Percentiles rank a stretch among this genome's conserved stretches.
Conservation (phyloP, 208 protist species). For the Novymonas esmeraldas region DNA sequence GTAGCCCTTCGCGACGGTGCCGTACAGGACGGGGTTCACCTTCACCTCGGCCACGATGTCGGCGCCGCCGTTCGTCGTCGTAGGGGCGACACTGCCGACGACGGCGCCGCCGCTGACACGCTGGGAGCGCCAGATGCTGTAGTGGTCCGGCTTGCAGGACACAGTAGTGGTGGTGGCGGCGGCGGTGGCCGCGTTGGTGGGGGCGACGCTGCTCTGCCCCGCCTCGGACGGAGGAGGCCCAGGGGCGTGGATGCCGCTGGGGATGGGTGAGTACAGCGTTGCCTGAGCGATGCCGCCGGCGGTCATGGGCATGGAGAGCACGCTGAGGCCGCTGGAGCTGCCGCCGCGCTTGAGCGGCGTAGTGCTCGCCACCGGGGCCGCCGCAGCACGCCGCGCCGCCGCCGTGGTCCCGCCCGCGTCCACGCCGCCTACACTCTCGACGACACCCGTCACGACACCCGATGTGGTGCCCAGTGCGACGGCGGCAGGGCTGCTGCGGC, state of each 20-base stretch:
- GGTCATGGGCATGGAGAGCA: constrained; percentile 14
- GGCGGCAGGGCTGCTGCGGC: not conserved
- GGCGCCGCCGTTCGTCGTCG: constrained; percentile 52
- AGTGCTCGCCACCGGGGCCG: not conserved
- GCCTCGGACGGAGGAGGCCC: not conserved
- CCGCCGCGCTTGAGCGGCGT: not conserved
- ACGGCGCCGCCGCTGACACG: constrained; percentile 37
- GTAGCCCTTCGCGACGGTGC: constrained; percentile 39
- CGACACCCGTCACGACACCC: not conserved
- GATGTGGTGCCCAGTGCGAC: not conserved
- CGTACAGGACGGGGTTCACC: constrained; percentile 27
- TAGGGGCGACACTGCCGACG: constrained; percentile 15
- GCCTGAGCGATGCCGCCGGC: constrained; percentile 5
- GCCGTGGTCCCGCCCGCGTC: no score
- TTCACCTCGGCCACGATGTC: constrained; percentile 67
- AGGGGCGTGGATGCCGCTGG: no score
- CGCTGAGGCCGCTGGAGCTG: constrained; percentile 1
- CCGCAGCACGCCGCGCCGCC: not conserved
- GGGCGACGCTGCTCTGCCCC: not conserved
- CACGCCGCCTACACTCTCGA: not conserved
- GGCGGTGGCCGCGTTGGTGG: not conserved
- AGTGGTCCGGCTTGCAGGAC: constrained; percentile 27
- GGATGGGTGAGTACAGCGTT: not conserved
- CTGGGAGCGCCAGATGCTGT: constrained; percentile 51
- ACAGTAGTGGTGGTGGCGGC: not conserved